Conservation (phyloP, 331 rosid species). For the Malus hybrid region DNA sequence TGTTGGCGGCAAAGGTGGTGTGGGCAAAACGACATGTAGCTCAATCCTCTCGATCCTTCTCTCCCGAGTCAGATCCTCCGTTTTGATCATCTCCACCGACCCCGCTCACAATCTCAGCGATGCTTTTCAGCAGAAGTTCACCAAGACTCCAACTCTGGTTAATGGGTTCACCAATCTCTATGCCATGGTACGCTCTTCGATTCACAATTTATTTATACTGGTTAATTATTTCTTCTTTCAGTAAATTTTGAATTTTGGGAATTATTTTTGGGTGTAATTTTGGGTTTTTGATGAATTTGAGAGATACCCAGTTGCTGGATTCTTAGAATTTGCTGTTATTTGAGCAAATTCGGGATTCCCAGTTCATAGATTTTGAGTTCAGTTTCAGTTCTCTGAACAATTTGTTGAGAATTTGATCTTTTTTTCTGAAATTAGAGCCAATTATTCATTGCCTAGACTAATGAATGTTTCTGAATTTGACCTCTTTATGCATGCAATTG, state of each 20-base stretch:
- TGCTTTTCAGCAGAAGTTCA: slow-evolving; percentile 93
- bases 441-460: not conserved
- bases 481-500: not conserved
- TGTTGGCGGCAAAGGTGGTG: slow-evolving; percentile 99
- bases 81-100: slow-evolving; percentile 92
- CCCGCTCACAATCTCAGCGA: slow-evolving; percentile 99
- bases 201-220: not conserved
- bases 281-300: not conserved
- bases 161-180: slow-evolving; percentile 86
- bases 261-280: not conserved
- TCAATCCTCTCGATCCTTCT: slow-evolving; percentile 87
- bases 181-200: slow-evolving; percentile 56
- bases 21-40: slow-evolving; percentile 93
- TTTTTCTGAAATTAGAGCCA: not conserved
- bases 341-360: not conserved
- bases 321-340: not conserved
- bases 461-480: not conserved
- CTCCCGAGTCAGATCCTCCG: slow-evolving; percentile 73
- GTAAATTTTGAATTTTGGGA: not conserved
- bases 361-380: not conserved
- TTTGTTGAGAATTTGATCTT: not conserved
- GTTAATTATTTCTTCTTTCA: not conserved
- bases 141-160: slow-evolving; percentile 84
- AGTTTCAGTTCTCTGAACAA: not conserved
- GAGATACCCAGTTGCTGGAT: not conserved